A percentile compares a stretch with the other conserved stretches of the same genome.
Conservation (phyloP, 2,329 filamentous ascomycete species). For the Aspergillus thermomutatus region DNA sequence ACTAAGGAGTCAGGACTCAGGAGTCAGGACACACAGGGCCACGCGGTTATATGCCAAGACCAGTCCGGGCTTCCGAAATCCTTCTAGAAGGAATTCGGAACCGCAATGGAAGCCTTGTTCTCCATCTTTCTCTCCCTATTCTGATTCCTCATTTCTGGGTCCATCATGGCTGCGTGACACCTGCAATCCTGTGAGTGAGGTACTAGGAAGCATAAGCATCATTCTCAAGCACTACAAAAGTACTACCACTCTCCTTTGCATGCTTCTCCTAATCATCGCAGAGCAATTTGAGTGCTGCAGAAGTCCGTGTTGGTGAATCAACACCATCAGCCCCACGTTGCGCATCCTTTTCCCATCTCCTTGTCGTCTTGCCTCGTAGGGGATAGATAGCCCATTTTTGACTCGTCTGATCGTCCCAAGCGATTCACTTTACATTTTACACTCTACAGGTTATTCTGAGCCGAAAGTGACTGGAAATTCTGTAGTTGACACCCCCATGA, state of each 20-base stretch:
- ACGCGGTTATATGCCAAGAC: slow-evolving; percentile 10
- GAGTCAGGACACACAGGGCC: not conserved
- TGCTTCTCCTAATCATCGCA: not conserved
- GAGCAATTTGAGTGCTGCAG: slow-evolving; percentile 8
- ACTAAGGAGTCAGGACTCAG: not conserved
- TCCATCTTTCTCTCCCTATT: no score
- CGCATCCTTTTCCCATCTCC: slow-evolving; percentile 3
- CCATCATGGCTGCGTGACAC: slow-evolving; percentile 13
- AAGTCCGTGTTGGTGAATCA: slow-evolving; percentile 16
- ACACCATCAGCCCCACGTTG: slow-evolving; percentile 9
- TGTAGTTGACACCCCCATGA: no score
- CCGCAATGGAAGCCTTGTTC: slow-evolving; percentile 10
- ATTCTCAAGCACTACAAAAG: not conserved
- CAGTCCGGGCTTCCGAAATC: slow-evolving; percentile 15
- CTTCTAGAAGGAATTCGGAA: slow-evolving; percentile 20
- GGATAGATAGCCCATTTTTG: not conserved
- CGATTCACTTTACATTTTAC: no score
- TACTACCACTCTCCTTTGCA: no score
- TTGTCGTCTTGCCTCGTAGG: not conserved
- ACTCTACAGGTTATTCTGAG: no score
- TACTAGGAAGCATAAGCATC: not conserved
- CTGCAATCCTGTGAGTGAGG: not conserved
- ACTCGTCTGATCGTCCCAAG: not conserved
- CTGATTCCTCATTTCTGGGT: slow-evolving; percentile 4
- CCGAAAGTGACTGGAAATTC: not conserved